Percentiles rank a stretch among this genome's conserved stretches.
phyloP scores from a whole-genome alignment of 768 basidiomycete genomes.

The Russula earlei region DNA sequence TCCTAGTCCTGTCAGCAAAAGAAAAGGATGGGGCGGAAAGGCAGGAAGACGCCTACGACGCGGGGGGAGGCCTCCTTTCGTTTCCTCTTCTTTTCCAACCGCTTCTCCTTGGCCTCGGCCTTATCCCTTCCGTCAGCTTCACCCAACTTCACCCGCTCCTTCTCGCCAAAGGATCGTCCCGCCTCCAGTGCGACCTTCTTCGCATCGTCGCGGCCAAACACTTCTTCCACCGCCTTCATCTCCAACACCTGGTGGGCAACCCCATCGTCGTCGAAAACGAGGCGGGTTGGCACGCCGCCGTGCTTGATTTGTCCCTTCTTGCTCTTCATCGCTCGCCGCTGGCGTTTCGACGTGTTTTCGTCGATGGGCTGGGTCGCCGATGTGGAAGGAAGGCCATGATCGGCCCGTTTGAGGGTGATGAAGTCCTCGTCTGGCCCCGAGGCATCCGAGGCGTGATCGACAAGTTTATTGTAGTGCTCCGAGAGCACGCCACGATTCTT shows the following conservation, averaged over 20 bases:
- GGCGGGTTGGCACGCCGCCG: slow-evolving; percentile 55
- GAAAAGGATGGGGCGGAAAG: background rate
- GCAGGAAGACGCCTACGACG: slow-evolving; percentile 20
- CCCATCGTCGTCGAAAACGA: slow-evolving; percentile 89
- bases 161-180: slow-evolving; percentile 59
- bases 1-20: slow-evolving; percentile 1
- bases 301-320: slow-evolving; percentile 62
- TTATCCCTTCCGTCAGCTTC: slow-evolving; percentile 67
- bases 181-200: slow-evolving; percentile 56
- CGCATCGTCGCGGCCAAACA: slow-evolving; percentile 45
- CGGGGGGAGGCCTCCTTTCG: slow-evolving; percentile 68
- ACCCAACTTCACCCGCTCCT: slow-evolving; percentile 64
- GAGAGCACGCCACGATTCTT: slow-evolving; percentile 92
- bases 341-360: slow-evolving; percentile 75
- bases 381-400: slow-evolving; percentile 55
- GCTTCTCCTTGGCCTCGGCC: slow-evolving; percentile 78
- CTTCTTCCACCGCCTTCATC: slow-evolving; percentile 63
- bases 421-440: slow-evolving; percentile 63
- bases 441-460: slow-evolving; percentile 51
- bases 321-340: slow-evolving; percentile 61
- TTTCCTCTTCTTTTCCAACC: slow-evolving; percentile 86
- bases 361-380: slow-evolving; percentile 24
- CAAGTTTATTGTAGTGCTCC: slow-evolving; percentile 79
- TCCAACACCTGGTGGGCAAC: slow-evolving; percentile 75
- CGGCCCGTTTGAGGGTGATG: slow-evolving; percentile 84